Conservation (phyloP, 805 yeast species). For the Saccharomycopsis sp. region DNA sequence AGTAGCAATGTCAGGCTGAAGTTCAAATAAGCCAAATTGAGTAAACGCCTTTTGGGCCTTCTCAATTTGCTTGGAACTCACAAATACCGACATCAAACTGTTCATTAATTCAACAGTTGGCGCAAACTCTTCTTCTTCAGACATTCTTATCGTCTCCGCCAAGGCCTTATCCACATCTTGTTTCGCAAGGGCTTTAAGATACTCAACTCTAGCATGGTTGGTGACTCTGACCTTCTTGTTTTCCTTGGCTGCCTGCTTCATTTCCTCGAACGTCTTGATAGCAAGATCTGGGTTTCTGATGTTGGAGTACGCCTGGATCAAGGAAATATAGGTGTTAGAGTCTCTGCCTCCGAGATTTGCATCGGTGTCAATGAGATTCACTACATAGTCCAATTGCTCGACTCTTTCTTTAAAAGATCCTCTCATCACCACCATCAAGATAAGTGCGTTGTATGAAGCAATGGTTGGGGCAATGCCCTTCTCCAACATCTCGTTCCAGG, state of each 20-base stretch:
- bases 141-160: conserved; percentile 17
- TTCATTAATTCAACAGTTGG: conserved; percentile 50
- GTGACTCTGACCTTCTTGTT: conserved; percentile 30
- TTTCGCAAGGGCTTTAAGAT: conserved; percentile 22
- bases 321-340: conserved; percentile 41
- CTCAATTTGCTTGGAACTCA: conserved; percentile 34
- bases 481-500: conserved; percentile 45
- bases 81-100: conserved; percentile 39
- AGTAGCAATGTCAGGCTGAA: conserved; percentile 56
- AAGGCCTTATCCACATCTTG: conserved; percentile 13
- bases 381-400: conserved; percentile 35
- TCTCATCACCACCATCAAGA: conserved; percentile 38
- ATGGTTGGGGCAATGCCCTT: conserved; percentile 37
- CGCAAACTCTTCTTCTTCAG: conserved; percentile 28
- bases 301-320: conserved; percentile 44
- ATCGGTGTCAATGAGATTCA: conserved; percentile 27
- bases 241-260: background rate
- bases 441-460: conserved; percentile 53
- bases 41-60: conserved; percentile 45
- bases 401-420: conserved; percentile 26
- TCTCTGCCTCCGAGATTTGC: conserved; percentile 29
- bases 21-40: conserved; percentile 35
- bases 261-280: conserved; percentile 24
- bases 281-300: conserved; percentile 35
- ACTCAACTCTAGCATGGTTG: conserved; percentile 21